A percentile compares a stretch with the other conserved stretches of the same genome.
phyloP scores from a whole-genome alignment of 2,329 filamentous ascomycete genomes.

The Orbilia brochopaga region DNA sequence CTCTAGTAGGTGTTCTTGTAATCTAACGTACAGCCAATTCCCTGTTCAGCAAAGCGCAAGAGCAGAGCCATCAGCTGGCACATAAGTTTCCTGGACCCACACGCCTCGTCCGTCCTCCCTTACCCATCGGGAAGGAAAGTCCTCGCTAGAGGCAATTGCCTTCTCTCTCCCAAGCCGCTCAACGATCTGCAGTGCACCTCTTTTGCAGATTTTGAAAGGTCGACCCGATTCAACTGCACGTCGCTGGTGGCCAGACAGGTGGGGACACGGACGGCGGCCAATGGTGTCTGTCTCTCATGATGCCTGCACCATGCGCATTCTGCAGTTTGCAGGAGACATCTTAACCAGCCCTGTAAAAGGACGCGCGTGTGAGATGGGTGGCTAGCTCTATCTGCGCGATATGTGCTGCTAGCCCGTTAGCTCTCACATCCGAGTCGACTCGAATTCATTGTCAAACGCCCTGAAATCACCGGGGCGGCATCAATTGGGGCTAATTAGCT shows the following conservation, averaged over 20 bases:
- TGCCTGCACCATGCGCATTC: constrained; percentile 4
- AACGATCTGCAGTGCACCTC: constrained; percentile 25
- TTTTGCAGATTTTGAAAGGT: constrained; percentile 13
- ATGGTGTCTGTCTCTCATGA: constrained; percentile 1
- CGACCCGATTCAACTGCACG: constrained; percentile 7
- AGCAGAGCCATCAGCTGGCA: constrained; percentile 24
- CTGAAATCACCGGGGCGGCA: background rate
- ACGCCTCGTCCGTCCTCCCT: constrained; percentile 25
- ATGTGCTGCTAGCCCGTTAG: background rate
- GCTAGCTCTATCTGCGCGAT: constrained; percentile 6
- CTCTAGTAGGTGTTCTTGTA: background rate
- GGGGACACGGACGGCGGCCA: constrained; percentile 2
- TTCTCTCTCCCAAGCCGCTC: background rate
- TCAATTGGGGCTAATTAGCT: constrained; percentile 7
- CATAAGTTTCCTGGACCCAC: constrained; percentile 43
- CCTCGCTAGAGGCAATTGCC: constrained; percentile 32
- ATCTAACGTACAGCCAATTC: constrained; percentile 1
- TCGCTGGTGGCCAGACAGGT: background rate
- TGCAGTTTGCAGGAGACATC: constrained; percentile 7
- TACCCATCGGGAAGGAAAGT: constrained; percentile 25
- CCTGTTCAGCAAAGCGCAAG: constrained; percentile 5
- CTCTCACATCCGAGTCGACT: background rate
- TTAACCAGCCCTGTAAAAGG: constrained; percentile 2
- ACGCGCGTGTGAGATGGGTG: background rate
- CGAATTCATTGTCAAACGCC: background rate